Evolutionary conservation across 129 eudicot genomes (phyloP).

Genomic region (Smallanthus sonchifolius): DNA sequence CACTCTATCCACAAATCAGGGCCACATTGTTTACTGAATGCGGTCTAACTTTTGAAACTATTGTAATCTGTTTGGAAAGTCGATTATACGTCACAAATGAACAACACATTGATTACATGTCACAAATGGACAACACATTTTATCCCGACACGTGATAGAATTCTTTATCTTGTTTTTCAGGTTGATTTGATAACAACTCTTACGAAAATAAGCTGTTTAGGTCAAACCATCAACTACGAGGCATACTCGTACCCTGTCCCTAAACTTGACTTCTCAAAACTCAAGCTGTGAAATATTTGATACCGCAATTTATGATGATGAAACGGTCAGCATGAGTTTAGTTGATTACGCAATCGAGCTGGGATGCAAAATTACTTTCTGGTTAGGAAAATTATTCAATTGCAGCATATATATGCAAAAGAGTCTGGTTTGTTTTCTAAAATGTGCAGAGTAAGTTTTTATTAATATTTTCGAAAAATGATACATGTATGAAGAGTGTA

Average conservation of each 20-base stretch:
- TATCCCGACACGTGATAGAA: neutral
- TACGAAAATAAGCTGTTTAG: conserved; percentile 78
- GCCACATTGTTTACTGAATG: neutral
- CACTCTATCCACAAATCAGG: neutral
- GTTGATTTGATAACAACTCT: conserved; percentile 87
- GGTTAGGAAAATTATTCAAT: neutral
- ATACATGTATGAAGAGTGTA: neutral
- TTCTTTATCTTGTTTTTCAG: conserved; percentile 36
- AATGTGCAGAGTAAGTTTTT: conserved; percentile 2
- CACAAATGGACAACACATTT: neutral
- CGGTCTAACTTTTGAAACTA: neutral
- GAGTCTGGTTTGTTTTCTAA: conserved; percentile 14
- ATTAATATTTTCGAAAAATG: neutral
- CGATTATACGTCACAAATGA: too few species aligned
- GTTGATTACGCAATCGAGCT: neutral
- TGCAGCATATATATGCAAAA: conserved; percentile 22
- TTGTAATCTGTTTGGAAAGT: neutral
- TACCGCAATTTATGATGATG: neutral
- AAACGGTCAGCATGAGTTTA: neutral
- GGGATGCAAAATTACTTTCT: neutral
- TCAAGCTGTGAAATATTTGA: conserved; percentile 39
- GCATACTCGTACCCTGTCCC: conserved; percentile 68
- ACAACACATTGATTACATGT: neutral
- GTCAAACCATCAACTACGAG: conserved; percentile 87
- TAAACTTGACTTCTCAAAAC: conserved; percentile 54